phyloP scores from a whole-genome alignment of 768 basidiomycete species.

The Xerocomellus dryophilus region DNA sequence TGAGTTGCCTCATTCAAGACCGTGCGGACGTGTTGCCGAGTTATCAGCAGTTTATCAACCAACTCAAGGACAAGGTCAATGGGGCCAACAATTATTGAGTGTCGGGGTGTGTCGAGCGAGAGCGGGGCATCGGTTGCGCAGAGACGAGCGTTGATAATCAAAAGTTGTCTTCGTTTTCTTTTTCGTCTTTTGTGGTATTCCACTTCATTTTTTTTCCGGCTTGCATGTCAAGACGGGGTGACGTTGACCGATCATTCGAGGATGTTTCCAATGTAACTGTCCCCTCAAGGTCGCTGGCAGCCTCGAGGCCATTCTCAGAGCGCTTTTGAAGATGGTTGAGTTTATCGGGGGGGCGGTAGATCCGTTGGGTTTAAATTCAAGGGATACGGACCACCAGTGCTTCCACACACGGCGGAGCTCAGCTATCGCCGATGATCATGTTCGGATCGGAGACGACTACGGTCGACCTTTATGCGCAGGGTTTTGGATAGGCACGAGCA shows the following conservation, averaged over 20 bases:
- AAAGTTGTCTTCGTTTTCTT: background rate
- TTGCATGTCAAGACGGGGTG: background rate
- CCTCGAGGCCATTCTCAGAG: too few species aligned
- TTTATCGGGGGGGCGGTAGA: too few species aligned
- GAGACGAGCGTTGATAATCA: background rate
- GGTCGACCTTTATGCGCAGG: too few species aligned
- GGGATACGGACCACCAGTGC: too few species aligned
- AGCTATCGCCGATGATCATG: too few species aligned
- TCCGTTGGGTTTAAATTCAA: too few species aligned
- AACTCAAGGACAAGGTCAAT: slow-evolving; percentile 79
- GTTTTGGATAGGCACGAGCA: too few species aligned
- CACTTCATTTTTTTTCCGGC: background rate
- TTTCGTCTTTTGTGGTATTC: background rate
- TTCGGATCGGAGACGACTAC: too few species aligned
- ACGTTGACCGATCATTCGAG: background rate
- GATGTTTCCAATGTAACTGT: too few species aligned
- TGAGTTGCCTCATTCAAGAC: slow-evolving; percentile 93
- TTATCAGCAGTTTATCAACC: slow-evolving; percentile 91
- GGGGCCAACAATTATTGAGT: slow-evolving; percentile 33
- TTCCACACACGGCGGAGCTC: too few species aligned
- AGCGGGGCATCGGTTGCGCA: background rate
- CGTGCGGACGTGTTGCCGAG: slow-evolving; percentile 92
- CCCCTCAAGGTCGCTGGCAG: too few species aligned
- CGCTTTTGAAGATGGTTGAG: too few species aligned
- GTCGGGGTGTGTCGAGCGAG: background rate